Percentiles rank a stretch among this genome's conserved stretches.
Conservation (phyloP, 768 basidiomycete genomes). For the Tylopilus balloui region DNA sequence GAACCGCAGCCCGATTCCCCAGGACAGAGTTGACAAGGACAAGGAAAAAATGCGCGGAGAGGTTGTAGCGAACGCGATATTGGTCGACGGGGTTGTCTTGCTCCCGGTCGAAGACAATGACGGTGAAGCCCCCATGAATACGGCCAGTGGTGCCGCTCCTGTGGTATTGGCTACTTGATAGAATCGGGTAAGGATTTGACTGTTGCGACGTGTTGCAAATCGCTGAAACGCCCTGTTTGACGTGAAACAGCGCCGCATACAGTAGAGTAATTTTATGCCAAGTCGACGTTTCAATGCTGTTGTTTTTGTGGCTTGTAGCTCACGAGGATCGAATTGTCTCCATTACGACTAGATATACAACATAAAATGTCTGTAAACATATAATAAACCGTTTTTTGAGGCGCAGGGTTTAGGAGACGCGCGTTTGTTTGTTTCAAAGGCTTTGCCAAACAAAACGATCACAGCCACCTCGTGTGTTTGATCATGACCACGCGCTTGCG, state of each 20-base stretch:
- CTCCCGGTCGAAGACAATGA: slow-evolving; percentile 35
- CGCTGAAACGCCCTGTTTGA: slow-evolving; percentile 1
- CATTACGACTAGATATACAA: slow-evolving; percentile 32
- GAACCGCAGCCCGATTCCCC: slow-evolving; percentile 17
- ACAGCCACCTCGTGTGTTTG: too few relatives aligned
- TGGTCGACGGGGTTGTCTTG: slow-evolving; percentile 36
- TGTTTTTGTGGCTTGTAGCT: slow-evolving; percentile 25
- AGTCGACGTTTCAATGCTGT: slow-evolving; percentile 29
- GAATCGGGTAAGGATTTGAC: slow-evolving; percentile 17
- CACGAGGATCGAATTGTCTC: slow-evolving; percentile 21
- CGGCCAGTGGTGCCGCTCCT: slow-evolving; percentile 11
- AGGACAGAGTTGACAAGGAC: slow-evolving; percentile 29
- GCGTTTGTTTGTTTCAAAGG: slow-evolving; percentile 29
- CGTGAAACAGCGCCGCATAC: slow-evolving; percentile 10
- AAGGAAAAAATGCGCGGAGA: slow-evolving; percentile 35
- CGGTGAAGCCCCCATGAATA: slow-evolving; percentile 7
- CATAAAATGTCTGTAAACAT: slow-evolving; percentile 36
- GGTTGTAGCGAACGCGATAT: slow-evolving; percentile 31
- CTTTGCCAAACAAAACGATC: slow-evolving; percentile 33
- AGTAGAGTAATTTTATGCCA: slow-evolving; percentile 15
- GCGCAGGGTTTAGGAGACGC: not conserved
- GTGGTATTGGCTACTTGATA: slow-evolving; percentile 27
- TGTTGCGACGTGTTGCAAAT: not conserved
- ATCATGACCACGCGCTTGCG: slow-evolving; percentile 57
- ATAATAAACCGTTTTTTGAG: slow-evolving; percentile 27